Percentiles rank a stretch among this genome's conserved stretches.
Conservation (phyloP, 78 protist species). For the Cavenderia fasciculata region DNA sequence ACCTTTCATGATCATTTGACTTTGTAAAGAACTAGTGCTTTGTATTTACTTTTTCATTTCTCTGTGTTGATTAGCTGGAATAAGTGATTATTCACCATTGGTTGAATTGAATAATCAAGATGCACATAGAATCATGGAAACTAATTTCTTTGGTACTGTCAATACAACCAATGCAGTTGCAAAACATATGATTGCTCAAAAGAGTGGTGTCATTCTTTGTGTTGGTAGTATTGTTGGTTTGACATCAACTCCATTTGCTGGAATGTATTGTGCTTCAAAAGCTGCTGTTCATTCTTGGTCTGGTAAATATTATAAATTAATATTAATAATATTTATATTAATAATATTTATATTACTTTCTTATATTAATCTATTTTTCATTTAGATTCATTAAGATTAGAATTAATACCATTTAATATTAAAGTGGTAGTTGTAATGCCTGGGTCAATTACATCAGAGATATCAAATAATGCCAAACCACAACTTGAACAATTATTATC, state of each 20-base stretch:
- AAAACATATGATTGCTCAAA: constrained; percentile 5
- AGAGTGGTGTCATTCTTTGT: constrained; percentile 12
- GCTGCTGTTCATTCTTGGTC: constrained; percentile 29
- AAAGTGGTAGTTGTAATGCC: constrained; percentile 20
- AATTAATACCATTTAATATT: constrained; percentile 42
- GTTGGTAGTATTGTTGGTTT: constrained; percentile 25
- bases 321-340: too few relatives aligned
- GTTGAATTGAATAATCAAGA: constrained; percentile 31
- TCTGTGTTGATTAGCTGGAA: too few relatives aligned
- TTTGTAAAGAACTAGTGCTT: too few relatives aligned
- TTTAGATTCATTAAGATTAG: constrained; percentile 49
- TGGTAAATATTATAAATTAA: too few relatives aligned
- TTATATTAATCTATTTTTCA: too few relatives aligned
- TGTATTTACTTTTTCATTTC: too few relatives aligned
- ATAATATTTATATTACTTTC: too few relatives aligned
- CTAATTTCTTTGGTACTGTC: constrained; percentile 29
- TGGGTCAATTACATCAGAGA: constrained; percentile 13
- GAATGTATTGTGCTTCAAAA: constrained; percentile 16
- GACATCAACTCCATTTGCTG: constrained; percentile 11
- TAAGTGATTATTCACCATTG: background rate
- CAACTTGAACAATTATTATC: background rate
- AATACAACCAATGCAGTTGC: constrained; percentile 25
- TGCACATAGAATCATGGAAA: too few relatives aligned
- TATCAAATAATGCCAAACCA: background rate
- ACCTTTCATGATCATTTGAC: too few relatives aligned